Evolutionary conservation across 306 rosid genomes (phyloP).

Genomic region (Senna tora): DNA sequence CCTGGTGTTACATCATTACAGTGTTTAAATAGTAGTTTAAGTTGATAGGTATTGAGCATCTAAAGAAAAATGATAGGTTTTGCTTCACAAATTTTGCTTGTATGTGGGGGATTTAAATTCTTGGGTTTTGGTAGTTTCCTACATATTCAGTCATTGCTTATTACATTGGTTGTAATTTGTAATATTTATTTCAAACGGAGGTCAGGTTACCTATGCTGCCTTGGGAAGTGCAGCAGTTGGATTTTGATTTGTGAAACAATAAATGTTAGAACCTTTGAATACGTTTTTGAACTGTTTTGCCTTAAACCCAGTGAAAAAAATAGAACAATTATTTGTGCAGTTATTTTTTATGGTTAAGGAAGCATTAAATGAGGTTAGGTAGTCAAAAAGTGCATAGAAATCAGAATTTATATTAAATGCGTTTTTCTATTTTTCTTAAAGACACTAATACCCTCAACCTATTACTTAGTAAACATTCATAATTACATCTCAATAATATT

Average conservation of each 20-base stretch:
- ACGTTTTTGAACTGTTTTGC: neutral
- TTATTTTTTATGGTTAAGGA: too few species aligned
- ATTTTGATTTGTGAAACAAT: slow-evolving; percentile 47
- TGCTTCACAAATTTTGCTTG: slow-evolving; percentile 62
- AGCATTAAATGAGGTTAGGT: too few species aligned
- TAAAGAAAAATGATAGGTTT: neutral
- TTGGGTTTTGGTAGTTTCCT: slow-evolving; percentile 30
- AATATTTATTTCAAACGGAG: slow-evolving; percentile 34
- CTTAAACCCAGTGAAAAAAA: neutral
- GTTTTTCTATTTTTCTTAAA: too few species aligned
- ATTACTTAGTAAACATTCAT: too few species aligned
- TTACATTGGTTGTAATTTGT: slow-evolving; percentile 45
- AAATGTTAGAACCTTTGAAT: slow-evolving; percentile 30
- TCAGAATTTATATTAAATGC: too few species aligned
- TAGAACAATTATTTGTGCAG: neutral
- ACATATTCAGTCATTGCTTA: neutral
- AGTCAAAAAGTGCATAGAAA: too few species aligned
- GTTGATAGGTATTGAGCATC: slow-evolving; percentile 47
- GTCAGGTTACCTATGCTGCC: slow-evolving; percentile 46
- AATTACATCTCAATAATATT: too few species aligned
- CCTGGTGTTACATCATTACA: slow-evolving; percentile 48
- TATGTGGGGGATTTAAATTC: slow-evolving; percentile 31
- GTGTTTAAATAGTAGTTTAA: slow-evolving; percentile 41
- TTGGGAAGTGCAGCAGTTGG: slow-evolving; percentile 46
- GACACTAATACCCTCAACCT: too few species aligned